Evolutionary conservation across 2,329 filamentous ascomycete genomes (phyloP).

Genomic region (Phaeoacremonium minimum): DNA sequence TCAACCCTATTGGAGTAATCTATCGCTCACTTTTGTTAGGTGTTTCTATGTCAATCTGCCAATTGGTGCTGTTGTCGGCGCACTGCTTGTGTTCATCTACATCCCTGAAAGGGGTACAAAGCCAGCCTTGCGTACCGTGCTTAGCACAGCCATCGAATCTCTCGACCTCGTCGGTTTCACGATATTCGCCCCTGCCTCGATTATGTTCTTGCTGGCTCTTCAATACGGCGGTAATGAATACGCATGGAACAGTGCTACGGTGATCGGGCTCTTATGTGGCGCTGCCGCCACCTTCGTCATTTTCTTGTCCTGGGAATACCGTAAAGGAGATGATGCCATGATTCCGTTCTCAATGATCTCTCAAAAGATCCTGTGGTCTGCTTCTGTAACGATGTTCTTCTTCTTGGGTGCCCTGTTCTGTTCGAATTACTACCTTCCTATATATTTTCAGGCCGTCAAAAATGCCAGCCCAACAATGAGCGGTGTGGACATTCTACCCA

Average conservation of each 20-base stretch:
- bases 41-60: conserved; percentile 37
- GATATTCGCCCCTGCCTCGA: conserved; percentile 31
- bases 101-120: conserved; percentile 24
- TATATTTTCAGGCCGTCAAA: conserved; percentile 7
- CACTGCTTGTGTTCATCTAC: conserved; percentile 19
- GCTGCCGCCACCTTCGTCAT: conserved; percentile 19
- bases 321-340: conserved; percentile 5
- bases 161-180: conserved; percentile 33
- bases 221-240: conserved; percentile 32
- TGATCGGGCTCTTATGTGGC: conserved; percentile 34
- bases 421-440: conserved; percentile 1
- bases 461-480: conserved; percentile 20
- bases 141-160: conserved; percentile 15
- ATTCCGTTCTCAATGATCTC: background rate
- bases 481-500: conserved; percentile 26
- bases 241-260: conserved; percentile 27
- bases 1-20: background rate
- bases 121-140: conserved; percentile 14
- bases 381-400: background rate
- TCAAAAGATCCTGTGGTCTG: background rate
- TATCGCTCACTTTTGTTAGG: conserved; percentile 6
- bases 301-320: conserved; percentile 35
- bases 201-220: conserved; percentile 36
- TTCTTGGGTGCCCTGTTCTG: conserved; percentile 1
- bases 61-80: conserved; percentile 25